These are phyloP conservation scores for Colletotrichum tropicicola DNA, from an alignment of 2,329 filamentous ascomycete genomes.

Conservation along the genomic window DNA sequence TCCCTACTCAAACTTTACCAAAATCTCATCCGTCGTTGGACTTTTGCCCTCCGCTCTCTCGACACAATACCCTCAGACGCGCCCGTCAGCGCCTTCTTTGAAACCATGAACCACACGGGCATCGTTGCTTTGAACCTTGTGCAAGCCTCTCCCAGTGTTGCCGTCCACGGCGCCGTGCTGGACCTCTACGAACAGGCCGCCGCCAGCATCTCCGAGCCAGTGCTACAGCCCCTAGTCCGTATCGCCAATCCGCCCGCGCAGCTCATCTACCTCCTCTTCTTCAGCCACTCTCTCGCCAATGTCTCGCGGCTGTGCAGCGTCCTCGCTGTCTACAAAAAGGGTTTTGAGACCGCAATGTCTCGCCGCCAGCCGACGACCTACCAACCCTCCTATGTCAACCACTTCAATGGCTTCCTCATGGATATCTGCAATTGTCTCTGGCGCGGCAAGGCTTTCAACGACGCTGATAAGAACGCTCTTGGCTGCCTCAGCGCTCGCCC, in stretches of 20 bases:
- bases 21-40: conserved; percentile 70
- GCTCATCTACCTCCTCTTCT: conserved; percentile 76
- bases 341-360: conserved; percentile 73
- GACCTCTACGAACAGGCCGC: conserved; percentile 76
- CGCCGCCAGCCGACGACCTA: conserved; percentile 48
- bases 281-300: conserved; percentile 69
- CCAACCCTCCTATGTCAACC: conserved; percentile 67
- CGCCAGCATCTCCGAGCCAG: conserved; percentile 60
- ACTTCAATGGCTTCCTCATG: conserved; percentile 87
- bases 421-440: conserved; percentile 87
- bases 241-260: conserved; percentile 74
- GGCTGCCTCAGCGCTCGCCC: conserved; percentile 59
- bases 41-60: conserved; percentile 51
- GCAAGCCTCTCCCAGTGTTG: conserved; percentile 56
- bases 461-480: conserved; percentile 68
- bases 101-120: conserved; percentile 60
- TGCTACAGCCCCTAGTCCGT: conserved; percentile 63
- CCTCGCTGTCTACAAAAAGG: conserved; percentile 76
- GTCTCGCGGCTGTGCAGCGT: conserved; percentile 76
- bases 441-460: conserved; percentile 77
- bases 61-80: conserved; percentile 45
- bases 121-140: conserved; percentile 66
- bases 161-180: conserved; percentile 65
- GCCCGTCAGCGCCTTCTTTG: conserved; percentile 45
- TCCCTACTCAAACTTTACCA: conserved; percentile 75